Evolutionary conservation across 768 basidiomycete species (phyloP), one percentile per base, ranked within the genome.

Genomic region (Obba rivulosa): DNA sequence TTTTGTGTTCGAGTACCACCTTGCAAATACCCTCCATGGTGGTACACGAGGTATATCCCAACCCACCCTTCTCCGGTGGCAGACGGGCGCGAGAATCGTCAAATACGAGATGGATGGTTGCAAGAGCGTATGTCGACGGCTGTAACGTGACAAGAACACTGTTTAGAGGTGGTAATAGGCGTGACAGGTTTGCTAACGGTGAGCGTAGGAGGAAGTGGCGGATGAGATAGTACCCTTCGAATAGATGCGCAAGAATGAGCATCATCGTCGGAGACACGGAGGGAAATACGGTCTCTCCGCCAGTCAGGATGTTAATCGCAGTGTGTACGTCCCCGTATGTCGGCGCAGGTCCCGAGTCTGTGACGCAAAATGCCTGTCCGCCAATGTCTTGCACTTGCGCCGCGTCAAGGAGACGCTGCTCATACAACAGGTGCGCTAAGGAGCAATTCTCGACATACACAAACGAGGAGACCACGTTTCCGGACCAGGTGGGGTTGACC

Each of bases 371-470:
- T 2, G 80, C 76, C 56, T 85, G 78, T 1, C 87, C 87, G 11
- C 87, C 84, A 42, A 90, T 78, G 60, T 88, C 84, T 1, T 83
- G 81, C 53, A 72, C 63, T 34, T 54, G 36, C 24, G 58, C 58
- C 43, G 67, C 52, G 45, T 86, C 85, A 45, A 85, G 66, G 28
- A 90, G 77, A 13, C 85, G 78, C 49, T 74, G 74, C 63, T 90
- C 87, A 62, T 88, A 89, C 54, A 74, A 75, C n/a, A 89, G 66
- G 60, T 90, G 87, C 0, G 85, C 81, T 0, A 80, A 66, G 0
- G 81, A 80, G 56, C 79, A 83, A 57, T 90, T 90, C 65, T 89
- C 87, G 50, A 88, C 86, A 54, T 87, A 87, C 56, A 69, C 65
- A 62, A 83, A 85, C 8, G 81, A 83, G 54, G 83, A 79, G 25